Percentiles rank a stretch among this genome's conserved stretches.
phyloP scores from a whole-genome alignment of 495 filamentous ascomycete species.

The Durotheca rogersii region DNA sequence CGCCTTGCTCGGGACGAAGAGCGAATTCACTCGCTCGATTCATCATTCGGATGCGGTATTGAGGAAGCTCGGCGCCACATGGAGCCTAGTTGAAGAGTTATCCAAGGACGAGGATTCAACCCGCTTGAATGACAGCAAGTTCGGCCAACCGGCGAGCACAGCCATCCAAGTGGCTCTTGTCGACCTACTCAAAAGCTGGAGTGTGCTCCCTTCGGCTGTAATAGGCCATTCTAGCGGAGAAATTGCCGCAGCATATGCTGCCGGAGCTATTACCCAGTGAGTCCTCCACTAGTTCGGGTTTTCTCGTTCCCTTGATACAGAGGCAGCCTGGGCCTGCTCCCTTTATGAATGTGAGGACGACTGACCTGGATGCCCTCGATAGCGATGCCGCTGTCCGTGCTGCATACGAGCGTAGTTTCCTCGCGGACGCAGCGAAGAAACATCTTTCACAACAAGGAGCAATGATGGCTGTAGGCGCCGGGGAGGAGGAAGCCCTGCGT shows the following conservation, averaged over 20 bases:
- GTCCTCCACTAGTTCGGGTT: conserved; percentile 31
- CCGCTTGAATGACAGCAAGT: conserved; percentile 14
- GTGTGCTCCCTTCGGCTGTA: conserved; percentile 50
- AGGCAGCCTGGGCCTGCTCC: conserved; percentile 42
- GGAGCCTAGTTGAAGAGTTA: conserved; percentile 15
- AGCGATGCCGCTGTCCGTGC: conserved; percentile 51
- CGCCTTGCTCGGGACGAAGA: conserved; percentile 34
- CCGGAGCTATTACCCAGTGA: conserved; percentile 33
- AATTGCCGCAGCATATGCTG: conserved; percentile 43
- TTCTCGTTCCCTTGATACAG: neutral
- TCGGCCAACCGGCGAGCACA: conserved; percentile 45
- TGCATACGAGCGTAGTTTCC: conserved; percentile 34
- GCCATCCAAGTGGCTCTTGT: conserved; percentile 50
- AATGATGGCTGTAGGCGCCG: neutral
- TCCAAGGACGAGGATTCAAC: conserved; percentile 19
- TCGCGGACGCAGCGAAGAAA: conserved; percentile 29
- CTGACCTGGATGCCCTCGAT: neutral
- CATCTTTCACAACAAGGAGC: conserved; percentile 23
- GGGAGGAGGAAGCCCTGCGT: neutral
- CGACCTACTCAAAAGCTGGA: conserved; percentile 47
- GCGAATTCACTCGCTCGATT: conserved; percentile 31
- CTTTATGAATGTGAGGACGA: neutral
- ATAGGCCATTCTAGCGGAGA: conserved; percentile 67
- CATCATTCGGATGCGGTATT: conserved; percentile 17
- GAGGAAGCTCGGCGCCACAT: neutral